Base-by-base conservation (phyloP, 164 flowering plant species). In the Liquidambar formosana region DNA sequence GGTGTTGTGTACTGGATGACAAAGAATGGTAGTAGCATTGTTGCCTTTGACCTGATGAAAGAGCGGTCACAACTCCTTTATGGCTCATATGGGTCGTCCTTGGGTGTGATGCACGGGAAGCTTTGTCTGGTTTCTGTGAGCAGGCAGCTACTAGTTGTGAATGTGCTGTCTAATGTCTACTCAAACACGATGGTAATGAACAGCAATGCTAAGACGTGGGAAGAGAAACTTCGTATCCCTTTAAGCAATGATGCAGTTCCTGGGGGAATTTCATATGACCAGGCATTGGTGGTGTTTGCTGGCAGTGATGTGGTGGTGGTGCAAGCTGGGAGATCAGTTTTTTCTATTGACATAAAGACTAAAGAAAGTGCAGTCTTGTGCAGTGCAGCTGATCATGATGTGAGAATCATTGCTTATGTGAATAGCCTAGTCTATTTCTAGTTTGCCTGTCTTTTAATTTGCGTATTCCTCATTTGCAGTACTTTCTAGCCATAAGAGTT, bases 341-440 rank as follows among this genome's bases (percentile, higher is more conserved):
- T 61, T 61, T 66, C 67, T 2, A 65, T 64, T 44, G 56, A 80
- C 68, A 4, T 74, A 68, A 74, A 64, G 66, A 75, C 76, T 1
- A 59, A 62, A 57, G 53, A 68, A 48, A 22, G 23, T 12, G 26
- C 41, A 41, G 27, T 26, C 4, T 4, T 81, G 57, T n/a, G 43
- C 21, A 21, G 10, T 13, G 41, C 67, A 19, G 58, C 56, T 48
- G 65, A 33, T 1, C 1, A 9, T n/a, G 49, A 53, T 13, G 6
- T 28, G n/a, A 67, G 48, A 59, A 57, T 45, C 4, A 21, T 82
- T 27, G 71, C 79, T 0, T 83, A 83, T 70, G 85, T 86, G 45
- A 86, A 86, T 68, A 80, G 81, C 73, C 82, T 86, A 22, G 83
- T 83, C 10, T 77, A 73, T 59, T 21, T 79, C 22, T 79, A 75